These are phyloP conservation scores for Porogramme epimiltina DNA, from an alignment of 1,284 basidiomycete genomes.

Conservation along the genomic window DNA sequence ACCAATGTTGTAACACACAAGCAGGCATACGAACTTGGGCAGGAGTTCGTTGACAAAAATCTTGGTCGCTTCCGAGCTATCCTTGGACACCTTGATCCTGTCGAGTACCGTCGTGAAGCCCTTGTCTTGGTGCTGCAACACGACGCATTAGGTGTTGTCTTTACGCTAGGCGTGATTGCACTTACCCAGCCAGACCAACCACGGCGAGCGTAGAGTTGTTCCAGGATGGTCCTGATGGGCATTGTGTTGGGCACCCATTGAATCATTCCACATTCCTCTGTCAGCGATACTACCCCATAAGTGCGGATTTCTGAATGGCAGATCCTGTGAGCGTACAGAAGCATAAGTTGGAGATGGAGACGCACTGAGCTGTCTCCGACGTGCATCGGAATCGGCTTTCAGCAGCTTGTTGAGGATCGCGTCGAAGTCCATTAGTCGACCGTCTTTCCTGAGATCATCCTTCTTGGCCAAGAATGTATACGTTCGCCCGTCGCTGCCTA, in stretches of 20 bases:
- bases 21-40: constrained; percentile 54
- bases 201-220: constrained; percentile 71
- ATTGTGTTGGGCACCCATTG: constrained; percentile 98
- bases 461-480: constrained; percentile 98
- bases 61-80: constrained; percentile 54
- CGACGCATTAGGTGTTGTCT: constrained; percentile 22
- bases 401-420: constrained; percentile 98
- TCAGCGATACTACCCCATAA: constrained; percentile 95
- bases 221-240: constrained; percentile 81
- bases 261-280: constrained; percentile 96
- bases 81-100: constrained; percentile 50
- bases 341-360: constrained; percentile 14
- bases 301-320: constrained; percentile 83
- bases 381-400: constrained; percentile 92
- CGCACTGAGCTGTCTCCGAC: constrained; percentile 85
- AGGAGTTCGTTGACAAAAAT: constrained; percentile 69
- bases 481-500: constrained; percentile 79
- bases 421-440: constrained; percentile 97
- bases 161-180: neutral
- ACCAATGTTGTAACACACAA: neutral
- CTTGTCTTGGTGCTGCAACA: constrained; percentile 21
- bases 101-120: constrained; percentile 61
- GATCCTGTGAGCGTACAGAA: constrained; percentile 1
- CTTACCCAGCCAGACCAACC: constrained; percentile 68
- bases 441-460: constrained; percentile 97